These are phyloP conservation scores for Euryodendron excelsum DNA, from an alignment of 148 eudicot genomes.

Conservation along the genomic window DNA sequence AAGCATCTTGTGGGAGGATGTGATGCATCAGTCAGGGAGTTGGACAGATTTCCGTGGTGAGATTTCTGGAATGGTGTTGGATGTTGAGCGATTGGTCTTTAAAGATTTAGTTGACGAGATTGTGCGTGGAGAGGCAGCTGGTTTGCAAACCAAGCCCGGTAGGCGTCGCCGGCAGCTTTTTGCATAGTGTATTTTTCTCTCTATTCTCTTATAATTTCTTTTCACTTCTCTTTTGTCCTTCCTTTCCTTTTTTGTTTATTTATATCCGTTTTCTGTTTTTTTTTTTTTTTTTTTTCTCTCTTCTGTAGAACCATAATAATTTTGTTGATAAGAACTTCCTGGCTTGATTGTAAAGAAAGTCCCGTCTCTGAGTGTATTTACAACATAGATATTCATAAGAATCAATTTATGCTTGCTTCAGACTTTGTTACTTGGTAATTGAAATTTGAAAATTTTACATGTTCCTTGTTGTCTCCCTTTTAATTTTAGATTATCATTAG, in stretches of 20 bases:
- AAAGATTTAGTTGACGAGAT: slow-evolving; percentile 79
- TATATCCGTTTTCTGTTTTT: too few relatives aligned
- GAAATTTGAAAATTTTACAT: background rate
- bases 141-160: slow-evolving; percentile 32
- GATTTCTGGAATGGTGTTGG: slow-evolving; percentile 58
- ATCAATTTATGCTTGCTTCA: background rate
- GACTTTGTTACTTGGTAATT: background rate
- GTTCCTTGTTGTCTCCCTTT: background rate
- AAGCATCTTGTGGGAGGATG: slow-evolving; percentile 61
- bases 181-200: slow-evolving; percentile 23
- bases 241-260: background rate
- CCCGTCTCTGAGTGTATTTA: too few relatives aligned
- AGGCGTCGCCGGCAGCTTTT: slow-evolving; percentile 63
- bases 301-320: too few relatives aligned
- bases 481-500: background rate
- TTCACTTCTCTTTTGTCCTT: background rate
- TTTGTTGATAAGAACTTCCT: too few relatives aligned
- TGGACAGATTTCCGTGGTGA: slow-evolving; percentile 66
- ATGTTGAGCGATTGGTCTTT: slow-evolving; percentile 79
- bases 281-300: too few relatives aligned
- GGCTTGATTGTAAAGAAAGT: too few relatives aligned
- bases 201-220: background rate
- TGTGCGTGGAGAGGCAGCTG: slow-evolving; percentile 54
- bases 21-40: slow-evolving; percentile 52
- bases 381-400: background rate